Percentiles rank a stretch among this genome's conserved stretches.
phyloP scores from a whole-genome alignment of 2,329 filamentous ascomycete genomes.

The Stachybotrys elegans region DNA sequence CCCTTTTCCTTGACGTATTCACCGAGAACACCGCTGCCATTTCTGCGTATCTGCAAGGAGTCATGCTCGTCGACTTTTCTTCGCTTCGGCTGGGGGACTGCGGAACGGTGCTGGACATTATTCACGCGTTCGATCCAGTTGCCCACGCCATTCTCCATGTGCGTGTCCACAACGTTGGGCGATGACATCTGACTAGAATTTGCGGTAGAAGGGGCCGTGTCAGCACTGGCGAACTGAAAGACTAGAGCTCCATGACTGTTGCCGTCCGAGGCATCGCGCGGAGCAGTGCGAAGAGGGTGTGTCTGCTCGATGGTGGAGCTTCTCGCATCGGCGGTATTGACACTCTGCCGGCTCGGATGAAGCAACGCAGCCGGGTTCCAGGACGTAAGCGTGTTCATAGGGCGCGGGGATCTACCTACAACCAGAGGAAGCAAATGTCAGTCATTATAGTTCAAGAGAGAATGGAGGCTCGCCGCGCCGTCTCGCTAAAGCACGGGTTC shows the following conservation, averaged over 20 bases:
- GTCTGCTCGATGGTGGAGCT: constrained; percentile 19
- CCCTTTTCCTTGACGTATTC: constrained; percentile 61
- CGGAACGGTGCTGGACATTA: constrained; percentile 62
- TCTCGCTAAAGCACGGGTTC: too few relatives aligned
- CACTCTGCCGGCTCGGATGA: constrained; percentile 29
- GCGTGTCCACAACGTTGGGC: constrained; percentile 18
- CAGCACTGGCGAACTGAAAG: constrained; percentile 37
- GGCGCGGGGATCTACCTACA: constrained; percentile 21
- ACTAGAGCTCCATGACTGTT: constrained; percentile 27
- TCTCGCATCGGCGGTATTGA: constrained; percentile 20
- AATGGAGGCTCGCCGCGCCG: too few relatives aligned
- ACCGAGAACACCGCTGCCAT: constrained; percentile 55
- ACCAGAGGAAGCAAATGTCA: too few relatives aligned
- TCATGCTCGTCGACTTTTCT: constrained; percentile 50
- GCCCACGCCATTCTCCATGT: constrained; percentile 38
- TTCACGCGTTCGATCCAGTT: constrained; percentile 72
- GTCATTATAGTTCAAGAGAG: too few relatives aligned
- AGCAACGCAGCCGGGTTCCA: constrained; percentile 39
- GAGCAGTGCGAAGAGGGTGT: constrained; percentile 13
- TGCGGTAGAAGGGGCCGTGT: constrained; percentile 26
- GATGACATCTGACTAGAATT: constrained; percentile 28
- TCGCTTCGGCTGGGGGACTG: constrained; percentile 58
- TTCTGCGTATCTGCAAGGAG: constrained; percentile 28
- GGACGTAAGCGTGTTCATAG: constrained; percentile 20
- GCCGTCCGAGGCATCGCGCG: constrained; percentile 15